Conservation (phyloP, 176 grass and related monocot species). For the Leersia perrieri region DNA sequence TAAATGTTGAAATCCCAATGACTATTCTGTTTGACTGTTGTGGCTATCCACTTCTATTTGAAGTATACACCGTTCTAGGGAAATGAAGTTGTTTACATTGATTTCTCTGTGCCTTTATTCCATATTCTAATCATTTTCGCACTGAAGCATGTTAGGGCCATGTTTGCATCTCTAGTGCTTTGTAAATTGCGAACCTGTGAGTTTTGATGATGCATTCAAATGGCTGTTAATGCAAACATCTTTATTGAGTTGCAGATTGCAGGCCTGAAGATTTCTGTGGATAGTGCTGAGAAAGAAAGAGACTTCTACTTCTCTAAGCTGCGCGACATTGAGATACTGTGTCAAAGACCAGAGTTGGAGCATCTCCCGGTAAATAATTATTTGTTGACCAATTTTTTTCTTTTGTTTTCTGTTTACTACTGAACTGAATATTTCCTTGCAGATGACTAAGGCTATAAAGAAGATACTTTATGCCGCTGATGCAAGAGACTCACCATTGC, state of each 20-base stretch:
- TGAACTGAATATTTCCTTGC: slow-evolving; percentile 1
- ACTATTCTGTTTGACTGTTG: not conserved
- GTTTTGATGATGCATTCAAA: not conserved
- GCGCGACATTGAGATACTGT: slow-evolving; percentile 84
- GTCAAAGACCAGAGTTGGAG: slow-evolving; percentile 74
- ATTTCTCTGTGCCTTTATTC: not conserved
- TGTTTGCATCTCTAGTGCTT: not conserved
- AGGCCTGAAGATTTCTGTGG: slow-evolving; percentile 56
- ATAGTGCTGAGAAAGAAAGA: slow-evolving; percentile 75
- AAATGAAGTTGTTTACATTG: not conserved
- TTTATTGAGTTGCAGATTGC: slow-evolving; percentile 49
- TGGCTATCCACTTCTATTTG: not conserved
- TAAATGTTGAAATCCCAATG: not conserved
- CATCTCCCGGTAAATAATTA: slow-evolving; percentile 68
- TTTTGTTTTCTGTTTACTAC: not conserved
- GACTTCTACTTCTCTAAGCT: slow-evolving; percentile 89
- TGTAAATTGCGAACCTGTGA: not conserved
- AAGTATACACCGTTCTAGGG: not conserved
- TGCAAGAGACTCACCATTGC: slow-evolving; percentile 57
- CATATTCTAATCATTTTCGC: not conserved
- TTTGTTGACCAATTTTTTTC: not conserved
- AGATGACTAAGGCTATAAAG: slow-evolving; percentile 74
- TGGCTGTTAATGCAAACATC: slow-evolving; percentile 6
- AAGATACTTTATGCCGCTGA: slow-evolving; percentile 83
- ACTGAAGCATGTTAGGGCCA: not conserved